These are phyloP conservation scores for Pyrenophora tritici-repentis DNA, from an alignment of 2,329 filamentous ascomycete species.

Conservation along the genomic window DNA sequence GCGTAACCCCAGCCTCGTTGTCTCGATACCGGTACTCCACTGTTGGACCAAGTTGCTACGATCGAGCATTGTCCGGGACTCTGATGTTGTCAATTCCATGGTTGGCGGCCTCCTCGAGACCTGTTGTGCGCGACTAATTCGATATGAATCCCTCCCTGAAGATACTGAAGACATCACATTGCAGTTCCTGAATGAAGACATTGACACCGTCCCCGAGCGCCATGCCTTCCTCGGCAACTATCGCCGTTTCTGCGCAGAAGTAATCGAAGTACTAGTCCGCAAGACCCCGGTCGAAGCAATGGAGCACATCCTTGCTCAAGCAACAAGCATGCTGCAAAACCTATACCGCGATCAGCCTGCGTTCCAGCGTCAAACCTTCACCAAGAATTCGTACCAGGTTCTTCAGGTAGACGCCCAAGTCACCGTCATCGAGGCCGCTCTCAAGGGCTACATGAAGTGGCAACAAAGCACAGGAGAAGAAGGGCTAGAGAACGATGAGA, in stretches of 20 bases:
- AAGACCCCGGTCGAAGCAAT: conserved; percentile 84
- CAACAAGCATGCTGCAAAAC: conserved; percentile 73
- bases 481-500: conserved; percentile 55
- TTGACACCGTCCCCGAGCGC: conserved; percentile 89
- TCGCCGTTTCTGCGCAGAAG: conserved; percentile 81
- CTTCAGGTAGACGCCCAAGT: conserved; percentile 87
- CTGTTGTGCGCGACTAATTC: conserved; percentile 80
- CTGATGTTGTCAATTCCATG: conserved; percentile 62
- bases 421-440: conserved; percentile 82
- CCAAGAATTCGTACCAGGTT: conserved; percentile 72
- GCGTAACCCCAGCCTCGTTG: conserved; percentile 82
- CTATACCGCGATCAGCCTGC: conserved; percentile 73
- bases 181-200: conserved; percentile 86
- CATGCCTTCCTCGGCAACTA: conserved; percentile 98
- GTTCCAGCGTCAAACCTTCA: conserved; percentile 60
- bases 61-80: conserved; percentile 71
- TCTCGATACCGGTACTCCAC: conserved; percentile 91
- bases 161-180: conserved; percentile 80
- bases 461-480: conserved; percentile 59
- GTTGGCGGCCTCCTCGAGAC: conserved; percentile 79
- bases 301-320: conserved; percentile 79
- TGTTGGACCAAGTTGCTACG: conserved; percentile 84
- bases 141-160: conserved; percentile 85
- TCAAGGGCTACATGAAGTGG: conserved; percentile 91
- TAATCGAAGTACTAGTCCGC: conserved; percentile 86